phyloP scores from a whole-genome alignment of 768 basidiomycete genomes.

The Boletus barrowsii region DNA sequence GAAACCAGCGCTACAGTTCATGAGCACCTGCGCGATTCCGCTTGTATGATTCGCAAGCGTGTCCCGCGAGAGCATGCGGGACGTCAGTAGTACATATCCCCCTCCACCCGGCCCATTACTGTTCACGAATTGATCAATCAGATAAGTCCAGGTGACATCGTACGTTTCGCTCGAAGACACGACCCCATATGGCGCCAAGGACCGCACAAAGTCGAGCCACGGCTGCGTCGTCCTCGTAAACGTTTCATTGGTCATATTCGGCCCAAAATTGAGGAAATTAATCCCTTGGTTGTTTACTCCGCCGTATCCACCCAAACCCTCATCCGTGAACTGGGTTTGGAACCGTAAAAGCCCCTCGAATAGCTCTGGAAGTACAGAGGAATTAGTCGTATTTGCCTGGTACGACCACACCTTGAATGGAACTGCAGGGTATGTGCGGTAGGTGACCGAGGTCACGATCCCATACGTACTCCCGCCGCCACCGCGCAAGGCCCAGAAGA shows the following conservation, averaged over 20 bases:
- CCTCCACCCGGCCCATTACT: constrained; percentile 18
- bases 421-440: constrained; percentile 40
- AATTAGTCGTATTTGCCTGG: constrained; percentile 32
- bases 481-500: constrained; percentile 56
- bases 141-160: background rate
- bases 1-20: background rate
- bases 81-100: constrained; percentile 2
- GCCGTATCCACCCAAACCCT: constrained; percentile 44
- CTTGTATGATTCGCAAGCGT: constrained; percentile 20
- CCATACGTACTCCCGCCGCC: constrained; percentile 51
- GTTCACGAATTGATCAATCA: constrained; percentile 8
- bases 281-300: background rate
- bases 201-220: constrained; percentile 29
- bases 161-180: background rate
- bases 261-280: constrained; percentile 25
- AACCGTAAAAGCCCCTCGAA: constrained; percentile 31
- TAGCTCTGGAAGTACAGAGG: constrained; percentile 29
- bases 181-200: constrained; percentile 9
- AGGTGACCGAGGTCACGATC: constrained; percentile 46
- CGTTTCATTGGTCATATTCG: constrained; percentile 35
- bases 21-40: constrained; percentile 23
- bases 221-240: constrained; percentile 35
- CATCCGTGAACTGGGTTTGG: constrained; percentile 33
- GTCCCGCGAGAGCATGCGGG: constrained; percentile 35
- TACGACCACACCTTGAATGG: constrained; percentile 34